Conservation (phyloP, 176 grass and related monocot genomes). For the Typha latifolia region DNA sequence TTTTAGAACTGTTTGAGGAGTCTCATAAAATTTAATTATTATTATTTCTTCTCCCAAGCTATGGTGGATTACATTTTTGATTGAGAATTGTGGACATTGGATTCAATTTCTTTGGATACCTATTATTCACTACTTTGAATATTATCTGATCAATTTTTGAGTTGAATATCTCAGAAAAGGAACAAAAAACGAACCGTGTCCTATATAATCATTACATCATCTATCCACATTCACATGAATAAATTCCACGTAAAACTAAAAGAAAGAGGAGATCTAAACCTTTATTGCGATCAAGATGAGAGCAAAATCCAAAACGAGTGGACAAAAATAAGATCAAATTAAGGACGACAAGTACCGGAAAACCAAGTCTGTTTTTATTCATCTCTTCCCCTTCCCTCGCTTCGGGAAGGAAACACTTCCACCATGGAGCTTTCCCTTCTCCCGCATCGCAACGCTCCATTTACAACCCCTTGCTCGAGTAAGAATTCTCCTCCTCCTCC, state of each 20-base stretch:
- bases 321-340: too few species aligned
- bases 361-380: neutral
- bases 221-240: slow-evolving; percentile 22
- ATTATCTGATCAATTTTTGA: neutral
- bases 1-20: too few species aligned
- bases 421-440: slow-evolving; percentile 56
- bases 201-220: neutral
- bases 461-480: too few species aligned
- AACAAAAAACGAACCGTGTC: slow-evolving; percentile 5
- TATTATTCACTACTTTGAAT: too few species aligned
- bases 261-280: neutral
- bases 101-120: too few species aligned
- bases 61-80: too few species aligned
- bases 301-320: too few species aligned
- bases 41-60: too few species aligned
- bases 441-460: neutral
- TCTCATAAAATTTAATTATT: too few species aligned
- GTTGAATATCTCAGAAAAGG: neutral
- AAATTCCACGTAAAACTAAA: slow-evolving; percentile 21
- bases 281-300: neutral
- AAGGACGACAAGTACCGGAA: too few species aligned
- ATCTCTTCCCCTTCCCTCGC: neutral
- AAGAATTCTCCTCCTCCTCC: neutral
- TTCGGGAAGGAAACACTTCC: slow-evolving; percentile 1
- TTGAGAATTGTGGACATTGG: too few species aligned